Base-by-base conservation (phyloP, 805 yeast species). In the Lachancea waltii region DNA sequence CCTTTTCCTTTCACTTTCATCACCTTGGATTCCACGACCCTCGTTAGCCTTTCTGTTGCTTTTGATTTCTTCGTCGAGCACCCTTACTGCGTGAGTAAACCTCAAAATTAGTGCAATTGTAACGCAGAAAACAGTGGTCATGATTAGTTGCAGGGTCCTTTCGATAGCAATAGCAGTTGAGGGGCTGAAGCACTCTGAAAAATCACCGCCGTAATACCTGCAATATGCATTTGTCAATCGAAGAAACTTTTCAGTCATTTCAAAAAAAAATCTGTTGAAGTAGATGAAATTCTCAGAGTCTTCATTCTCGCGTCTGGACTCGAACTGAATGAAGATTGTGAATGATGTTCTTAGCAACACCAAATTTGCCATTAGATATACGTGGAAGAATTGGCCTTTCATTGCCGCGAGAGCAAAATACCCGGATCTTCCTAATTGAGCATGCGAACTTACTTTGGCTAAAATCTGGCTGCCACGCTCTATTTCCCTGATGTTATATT, bases 281-380 rank as follows among this genome's bases (percentile, higher is more conserved):
- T 53, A 45, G 46, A 11, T 16, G 34, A 33, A 30, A 36, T n/a
- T 36, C 33, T 35, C 24, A 44, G 32, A 14, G 25, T 38, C 15
- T 35, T 41, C 30, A 41, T n/a, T n/a, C n/a, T n/a, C n/a, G n/a
- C 40, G 21, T 45, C 41, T n/a, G 46, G 38, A 11, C 42, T 58
- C 63, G 33, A 54, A 57, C 45, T 58, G 57, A 17, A 53, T 43
- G 29, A 54, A 53, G 15, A 57, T 19, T 6, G 62, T 54, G 32
- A 46, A 46, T 3, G 60, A 48, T 3, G 56, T 47, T 40, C 62
- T 52, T 15, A 57, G 43, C 28, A 52, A 36, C 38, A 57, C 42
- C 30, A 56, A 35, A 21, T 46, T 44, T 19, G 51, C 47, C 41
- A 57, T 50, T 28, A 54, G 35, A 25, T 52, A 45, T 7, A 50